Evolutionary conservation across 2,329 filamentous ascomycete species (phyloP), one percentile per base, ranked within the genome.

Genomic region (Thyridium curvatum): DNA sequence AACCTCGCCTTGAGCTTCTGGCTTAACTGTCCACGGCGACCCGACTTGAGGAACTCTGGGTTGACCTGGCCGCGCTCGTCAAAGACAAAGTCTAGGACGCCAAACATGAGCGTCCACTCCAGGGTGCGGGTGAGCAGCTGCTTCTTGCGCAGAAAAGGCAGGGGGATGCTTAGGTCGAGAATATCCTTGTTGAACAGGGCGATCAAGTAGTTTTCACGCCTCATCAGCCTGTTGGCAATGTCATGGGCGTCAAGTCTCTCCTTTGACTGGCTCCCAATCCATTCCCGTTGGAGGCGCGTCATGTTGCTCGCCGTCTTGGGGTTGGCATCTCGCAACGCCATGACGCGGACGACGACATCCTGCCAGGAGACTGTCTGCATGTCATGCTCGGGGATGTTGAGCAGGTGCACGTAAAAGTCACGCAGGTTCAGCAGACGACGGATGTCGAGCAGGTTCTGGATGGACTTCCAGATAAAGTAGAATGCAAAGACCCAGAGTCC

Each of bases 181-280:
- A 97, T 79, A 44, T 97, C 93, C 60, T 98, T 97, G 69, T 98
- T 98, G 65, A 97, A 88, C 52, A 98, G 72, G 4, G 93, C 93
- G 52, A 98, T 96, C 46, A 96, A 77, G 52, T 96, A 98, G 54
- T 98, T 98, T 46, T 96, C 91, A 54, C 87, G 85, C 42, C 93
- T 83, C 93, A 98, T 97, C 34, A 98, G 66, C 26, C 93, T 80
- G 55, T 97, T 98, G 7, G 93, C 93, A 58, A 98, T 97, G 54
- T 96, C 93, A 52, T 96, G 88, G 10, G 93, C 93, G 61, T 96
- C 93, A 50, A 98, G 82, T 45, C 91, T 77, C 62, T 97, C 88
- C 59, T 96, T 94, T 16, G 88, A 94, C 55, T 94, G 88, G 42
- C 82, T 89, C 34, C 86, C 85, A 46, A 91, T 72, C 48, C 69